Percentiles rank a stretch among this genome's conserved stretches.
Evolutionary conservation across 2,329 filamentous ascomycete genomes (phyloP).

Genomic region (Diplodia intermedia): DNA sequence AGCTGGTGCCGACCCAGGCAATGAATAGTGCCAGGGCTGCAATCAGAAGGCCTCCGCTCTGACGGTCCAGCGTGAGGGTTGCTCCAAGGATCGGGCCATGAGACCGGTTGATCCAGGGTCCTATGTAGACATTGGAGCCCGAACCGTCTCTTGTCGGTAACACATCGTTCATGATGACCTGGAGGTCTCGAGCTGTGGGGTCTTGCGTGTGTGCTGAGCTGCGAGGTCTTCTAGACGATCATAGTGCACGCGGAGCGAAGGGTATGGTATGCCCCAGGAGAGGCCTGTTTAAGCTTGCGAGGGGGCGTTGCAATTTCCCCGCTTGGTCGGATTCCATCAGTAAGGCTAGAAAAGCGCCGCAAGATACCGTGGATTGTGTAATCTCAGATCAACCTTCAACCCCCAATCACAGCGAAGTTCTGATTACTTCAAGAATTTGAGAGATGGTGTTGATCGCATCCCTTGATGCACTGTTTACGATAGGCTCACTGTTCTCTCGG

Average conservation of each 20-base stretch:
- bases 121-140: constrained; percentile 36
- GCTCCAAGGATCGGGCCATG: constrained; percentile 42
- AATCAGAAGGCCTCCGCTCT: constrained; percentile 44
- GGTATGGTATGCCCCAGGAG: not conserved
- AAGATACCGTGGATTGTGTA: not conserved
- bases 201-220: not conserved
- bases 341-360: not conserved
- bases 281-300: constrained; percentile 1
- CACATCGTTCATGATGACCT: not conserved
- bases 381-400: not conserved
- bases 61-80: constrained; percentile 43
- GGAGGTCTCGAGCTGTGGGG: not conserved
- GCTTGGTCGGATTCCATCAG: not conserved
- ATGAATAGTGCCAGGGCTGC: constrained; percentile 47
- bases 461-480: not conserved
- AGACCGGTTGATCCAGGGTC: constrained; percentile 47
- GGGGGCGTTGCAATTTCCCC: constrained; percentile 3
- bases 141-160: constrained; percentile 5
- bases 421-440: not conserved
- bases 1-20: constrained; percentile 35
- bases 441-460: not conserved
- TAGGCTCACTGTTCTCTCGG: not conserved
- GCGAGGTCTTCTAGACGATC: not conserved
- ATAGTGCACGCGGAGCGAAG: not conserved
- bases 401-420: not conserved